phyloP scores from a whole-genome alignment of 2,329 filamentous ascomycete species.

The Paramyrothecium sp. region DNA sequence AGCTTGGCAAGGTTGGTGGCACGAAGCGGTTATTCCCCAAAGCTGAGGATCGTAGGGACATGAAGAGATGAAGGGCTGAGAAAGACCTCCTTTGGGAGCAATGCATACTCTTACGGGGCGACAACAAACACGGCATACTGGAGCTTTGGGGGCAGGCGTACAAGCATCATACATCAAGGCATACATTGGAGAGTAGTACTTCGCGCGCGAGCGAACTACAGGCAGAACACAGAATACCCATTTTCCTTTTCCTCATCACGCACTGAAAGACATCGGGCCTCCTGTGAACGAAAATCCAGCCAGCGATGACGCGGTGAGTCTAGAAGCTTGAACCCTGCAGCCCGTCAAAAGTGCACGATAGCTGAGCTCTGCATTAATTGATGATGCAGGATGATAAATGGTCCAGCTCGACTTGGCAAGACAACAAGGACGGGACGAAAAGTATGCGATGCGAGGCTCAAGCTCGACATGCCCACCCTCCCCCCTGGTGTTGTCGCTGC shows the following conservation, averaged over 20 bases:
- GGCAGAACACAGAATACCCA: slow-evolving; percentile 27
- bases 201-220: slow-evolving; percentile 21
- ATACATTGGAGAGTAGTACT: slow-evolving; percentile 2
- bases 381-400: background rate
- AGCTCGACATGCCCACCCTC: too few relatives aligned
- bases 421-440: background rate
- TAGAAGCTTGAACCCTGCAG: background rate
- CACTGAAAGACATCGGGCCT: background rate
- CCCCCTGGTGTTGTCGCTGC: too few relatives aligned
- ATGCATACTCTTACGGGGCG: background rate
- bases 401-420: background rate
- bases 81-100: background rate
- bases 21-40: slow-evolving; percentile 71
- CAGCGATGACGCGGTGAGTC: background rate
- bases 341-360: background rate
- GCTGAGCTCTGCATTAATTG: background rate
- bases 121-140: background rate
- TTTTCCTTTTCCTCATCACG: slow-evolving; percentile 18
- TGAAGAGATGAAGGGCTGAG: slow-evolving; percentile 6
- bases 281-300: background rate
- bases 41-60: slow-evolving; percentile 24
- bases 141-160: background rate
- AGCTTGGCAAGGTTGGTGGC: slow-evolving; percentile 68
- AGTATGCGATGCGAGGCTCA: too few relatives aligned
- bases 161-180: background rate